Percentiles rank a stretch among this genome's conserved stretches.
These are phyloP conservation scores for Lunularia cruciata DNA, from an alignment of 225 moss, liverwort and hornwort species.

Conservation along the genomic window DNA sequence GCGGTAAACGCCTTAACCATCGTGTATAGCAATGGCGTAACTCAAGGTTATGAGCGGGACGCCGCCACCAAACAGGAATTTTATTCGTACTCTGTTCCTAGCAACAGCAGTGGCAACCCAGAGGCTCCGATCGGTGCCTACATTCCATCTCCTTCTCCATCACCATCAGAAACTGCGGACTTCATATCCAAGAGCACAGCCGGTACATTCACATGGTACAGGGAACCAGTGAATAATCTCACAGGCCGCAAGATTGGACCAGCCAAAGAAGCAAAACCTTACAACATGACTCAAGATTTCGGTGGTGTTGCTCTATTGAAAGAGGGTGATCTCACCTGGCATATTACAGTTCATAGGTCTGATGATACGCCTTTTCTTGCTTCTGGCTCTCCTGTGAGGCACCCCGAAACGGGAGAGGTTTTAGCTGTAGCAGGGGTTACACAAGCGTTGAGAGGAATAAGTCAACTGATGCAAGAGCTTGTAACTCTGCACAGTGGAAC, in stretches of 20 bases:
- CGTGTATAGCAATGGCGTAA: slow-evolving; percentile 57
- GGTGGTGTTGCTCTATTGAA: slow-evolving; percentile 35
- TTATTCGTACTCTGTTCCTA: slow-evolving; percentile 45
- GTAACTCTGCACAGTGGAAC: slow-evolving; percentile 59
- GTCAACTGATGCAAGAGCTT: slow-evolving; percentile 54
- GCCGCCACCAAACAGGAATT: slow-evolving; percentile 24
- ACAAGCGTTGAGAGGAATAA: slow-evolving; percentile 64
- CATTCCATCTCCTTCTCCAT: not conserved
- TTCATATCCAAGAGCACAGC: slow-evolving; percentile 36
- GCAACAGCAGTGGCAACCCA: slow-evolving; percentile 29
- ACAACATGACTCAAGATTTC: slow-evolving; percentile 39
- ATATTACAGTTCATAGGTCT: slow-evolving; percentile 47
- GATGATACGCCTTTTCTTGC: slow-evolving; percentile 58
- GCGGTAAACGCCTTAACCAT: slow-evolving; percentile 45
- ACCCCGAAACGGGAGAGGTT: slow-evolving; percentile 45
- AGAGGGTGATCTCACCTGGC: slow-evolving; percentile 54
- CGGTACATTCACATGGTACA: slow-evolving; percentile 46
- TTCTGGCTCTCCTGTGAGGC: slow-evolving; percentile 57
- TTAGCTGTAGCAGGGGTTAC: slow-evolving; percentile 59
- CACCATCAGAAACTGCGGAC: slow-evolving; percentile 25
- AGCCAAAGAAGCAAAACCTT: slow-evolving; percentile 27
- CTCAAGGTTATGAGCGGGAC: slow-evolving; percentile 58
- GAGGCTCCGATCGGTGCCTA: not conserved
- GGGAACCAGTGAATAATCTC: slow-evolving; percentile 36
- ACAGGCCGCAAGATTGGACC: slow-evolving; percentile 36